Percentiles rank a stretch among this genome's conserved stretches.
Conservation (phyloP, 371 early-diverging fungal species). For the Mortierella sp. region DNA sequence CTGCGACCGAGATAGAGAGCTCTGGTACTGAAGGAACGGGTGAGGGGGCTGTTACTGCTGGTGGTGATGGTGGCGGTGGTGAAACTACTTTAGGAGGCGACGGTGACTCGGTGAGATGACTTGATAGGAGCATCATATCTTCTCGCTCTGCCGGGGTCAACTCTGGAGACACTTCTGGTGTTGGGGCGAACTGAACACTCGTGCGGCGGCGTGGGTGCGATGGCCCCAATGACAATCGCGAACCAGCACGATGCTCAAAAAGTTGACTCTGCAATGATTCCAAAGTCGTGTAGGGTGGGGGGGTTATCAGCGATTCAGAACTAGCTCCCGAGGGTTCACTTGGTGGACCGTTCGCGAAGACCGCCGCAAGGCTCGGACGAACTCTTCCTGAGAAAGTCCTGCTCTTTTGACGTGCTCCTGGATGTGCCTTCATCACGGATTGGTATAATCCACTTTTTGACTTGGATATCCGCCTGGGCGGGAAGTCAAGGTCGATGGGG, state of each 20-base stretch:
- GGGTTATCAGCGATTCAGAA: conserved; percentile 20
- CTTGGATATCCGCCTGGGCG: background rate
- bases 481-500: no score
- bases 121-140: background rate
- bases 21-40: background rate
- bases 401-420: no score
- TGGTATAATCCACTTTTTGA: background rate
- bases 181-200: background rate
- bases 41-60: conserved; percentile 3
- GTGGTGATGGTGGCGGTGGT: background rate
- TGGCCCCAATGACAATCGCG: background rate
- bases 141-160: background rate
- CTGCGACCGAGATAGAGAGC: background rate
- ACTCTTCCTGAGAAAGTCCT: conserved; percentile 1
- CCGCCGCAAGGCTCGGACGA: background rate
- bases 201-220: background rate
- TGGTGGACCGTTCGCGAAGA: background rate
- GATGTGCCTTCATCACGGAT: background rate
- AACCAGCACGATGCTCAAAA: background rate
- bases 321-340: background rate
- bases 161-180: conserved; percentile 26
- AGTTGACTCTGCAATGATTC: conserved; percentile 16
- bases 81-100: no score
- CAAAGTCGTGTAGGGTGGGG: conserved; percentile 26
- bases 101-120: no score